Percentiles rank a stretch among this genome's conserved stretches.
Evolutionary conservation across 2,329 filamentous ascomycete species (phyloP).

Genomic region (Akanthomyces muscarius): DNA sequence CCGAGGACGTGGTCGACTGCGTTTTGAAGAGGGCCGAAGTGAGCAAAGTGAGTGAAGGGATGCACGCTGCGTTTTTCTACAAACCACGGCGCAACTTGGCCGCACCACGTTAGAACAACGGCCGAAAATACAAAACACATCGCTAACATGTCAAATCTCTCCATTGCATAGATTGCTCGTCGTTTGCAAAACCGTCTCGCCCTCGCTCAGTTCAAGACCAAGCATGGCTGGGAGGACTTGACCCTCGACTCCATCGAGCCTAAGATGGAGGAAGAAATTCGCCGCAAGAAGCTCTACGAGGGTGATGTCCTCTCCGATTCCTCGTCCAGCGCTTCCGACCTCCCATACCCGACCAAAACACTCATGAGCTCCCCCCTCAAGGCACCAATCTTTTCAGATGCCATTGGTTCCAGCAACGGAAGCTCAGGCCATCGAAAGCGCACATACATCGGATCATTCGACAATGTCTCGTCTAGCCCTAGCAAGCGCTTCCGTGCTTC

Average conservation of each 20-base stretch:
- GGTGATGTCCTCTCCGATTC: slow-evolving; percentile 81
- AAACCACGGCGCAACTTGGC: slow-evolving; percentile 3
- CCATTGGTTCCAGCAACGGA: slow-evolving; percentile 66
- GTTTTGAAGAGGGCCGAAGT: slow-evolving; percentile 71
- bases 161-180: slow-evolving; percentile 71
- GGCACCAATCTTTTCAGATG: slow-evolving; percentile 78
- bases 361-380: slow-evolving; percentile 85
- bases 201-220: slow-evolving; percentile 94
- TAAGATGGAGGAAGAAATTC: slow-evolving; percentile 73
- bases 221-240: slow-evolving; percentile 90
- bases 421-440: slow-evolving; percentile 63
- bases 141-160: slow-evolving; percentile 1
- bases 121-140: neutral
- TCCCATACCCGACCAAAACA: slow-evolving; percentile 62
- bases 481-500: slow-evolving; percentile 66
- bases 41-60: slow-evolving; percentile 58
- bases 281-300: slow-evolving; percentile 63
- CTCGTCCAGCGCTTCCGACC: slow-evolving; percentile 77
- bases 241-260: slow-evolving; percentile 83
- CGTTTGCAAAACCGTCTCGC: slow-evolving; percentile 90
- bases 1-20: slow-evolving; percentile 62
- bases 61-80: slow-evolving; percentile 13
- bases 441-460: slow-evolving; percentile 57
- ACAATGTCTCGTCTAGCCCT: slow-evolving; percentile 52
- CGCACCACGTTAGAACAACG: slow-evolving; percentile 3